Evolutionary conservation across 2,329 filamentous ascomycete species (phyloP), one percentile per base, ranked within the genome.

Genomic region (Trichoderma sp.): DNA sequence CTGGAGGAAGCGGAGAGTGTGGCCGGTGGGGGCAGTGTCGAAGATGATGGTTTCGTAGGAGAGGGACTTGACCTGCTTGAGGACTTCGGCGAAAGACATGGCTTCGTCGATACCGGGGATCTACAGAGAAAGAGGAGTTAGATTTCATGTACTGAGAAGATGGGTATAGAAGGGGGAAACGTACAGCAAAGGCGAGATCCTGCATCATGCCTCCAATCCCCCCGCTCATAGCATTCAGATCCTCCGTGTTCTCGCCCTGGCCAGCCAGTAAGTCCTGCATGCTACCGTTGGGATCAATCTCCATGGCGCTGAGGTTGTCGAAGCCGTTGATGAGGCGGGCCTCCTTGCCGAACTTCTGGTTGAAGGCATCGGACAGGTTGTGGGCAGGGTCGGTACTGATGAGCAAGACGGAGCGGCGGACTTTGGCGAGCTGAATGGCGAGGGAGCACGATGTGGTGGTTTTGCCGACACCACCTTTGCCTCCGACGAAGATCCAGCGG

Each of bases 1-100:
- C 80, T 99, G 96, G 70, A 99, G 89, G 87, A 99, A 99, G 76
- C 96, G 95, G 71, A 99, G 90, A 1, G 96, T 99, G 86, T 99
- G 96, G 74, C 96, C 96, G 19, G 96, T 99, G 19, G 96, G 96
- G 4, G 96, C 96, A 40, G 96, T 99, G 81, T 99, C 96, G 87
- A 99, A 99, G 81, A 99, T 93, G 83, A 99, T 98, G 77, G 95
- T 93, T 81, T 98, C 96, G 87, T 99, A 99, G 61, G 94, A 97
- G 79, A 98, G 92, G 52, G 93, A 97, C 84, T 98, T 98, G 84
- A 99, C 96, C 83, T 99, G 96, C 83, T 99, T 99, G 77, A 99
- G 88, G 73, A 99, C 96, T 84, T 99, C 96, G 79, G 96, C 96
- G 79, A 99, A 99, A 69, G 94, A 97, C 96, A 99, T 99, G 80